Base-by-base conservation (phyloP, 257 asterid genomes). In the Striga asiatica region DNA sequence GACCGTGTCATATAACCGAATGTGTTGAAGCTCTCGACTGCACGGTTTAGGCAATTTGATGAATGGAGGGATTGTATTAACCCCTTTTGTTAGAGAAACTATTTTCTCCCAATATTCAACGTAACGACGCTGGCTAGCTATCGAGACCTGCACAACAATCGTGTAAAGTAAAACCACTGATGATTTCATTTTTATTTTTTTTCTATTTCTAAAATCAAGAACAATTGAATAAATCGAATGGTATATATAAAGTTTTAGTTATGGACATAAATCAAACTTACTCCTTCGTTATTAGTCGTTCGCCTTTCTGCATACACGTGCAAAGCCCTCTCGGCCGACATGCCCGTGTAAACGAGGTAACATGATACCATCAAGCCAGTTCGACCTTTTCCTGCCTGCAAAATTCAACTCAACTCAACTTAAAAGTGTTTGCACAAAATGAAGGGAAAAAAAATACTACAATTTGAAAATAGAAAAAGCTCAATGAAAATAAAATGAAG, bases 351-450 rank as follows among this genome's bases (percentile, higher is more conserved):
- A 56, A 71, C 93, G 16, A 87, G 76, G 58, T 75, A 83, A 19
- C 57, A 74, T 16, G 84, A 79, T 11, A 81, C 82, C 96, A 87
- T 87, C 66, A 87, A 76, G n/a, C 93, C 94, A 0, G 93, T 87
- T 62, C 96, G 81, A 9, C 96, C 93, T 65, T 87, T 87, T 60
- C 94, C 96, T 21, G 96, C 96, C 94, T 87, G 62, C 61, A 68
- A 23, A 50, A 50, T 10, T n/a, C n/a, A n/a, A n/a, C n/a, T n/a
- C n/a, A n/a, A n/a, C n/a, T 65, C 51, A 20, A 16, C 29, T 19
- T 45, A 25, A 54, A 32, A 10, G 41, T 25, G 48, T 47, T 28
- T 35, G 19, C 18, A 49, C 11, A 25, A 34, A n/a, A 2, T 0
- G 53, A 29, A 29, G 35, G 5, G 35, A 27, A 32, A 20, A 9